Percentiles rank a stretch among this genome's conserved stretches.
Evolutionary conservation across 2,329 filamentous ascomycete species (phyloP).

Genomic region (Mariannaea sp.): DNA sequence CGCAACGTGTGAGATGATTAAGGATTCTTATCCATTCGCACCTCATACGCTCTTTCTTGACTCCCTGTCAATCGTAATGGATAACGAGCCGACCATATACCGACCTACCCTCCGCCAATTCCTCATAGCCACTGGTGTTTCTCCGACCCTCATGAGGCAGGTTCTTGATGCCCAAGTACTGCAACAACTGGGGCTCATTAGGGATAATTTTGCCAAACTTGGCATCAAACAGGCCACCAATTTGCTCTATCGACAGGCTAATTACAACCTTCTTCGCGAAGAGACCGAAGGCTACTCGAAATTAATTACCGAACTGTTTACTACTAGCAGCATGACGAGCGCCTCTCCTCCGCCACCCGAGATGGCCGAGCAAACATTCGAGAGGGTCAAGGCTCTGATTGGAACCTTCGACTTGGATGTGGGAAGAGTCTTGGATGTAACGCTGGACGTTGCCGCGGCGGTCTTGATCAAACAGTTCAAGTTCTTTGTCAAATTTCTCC

Average conservation of each 20-base stretch:
- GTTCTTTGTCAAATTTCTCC: slow-evolving; percentile 92
- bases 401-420: slow-evolving; percentile 97
- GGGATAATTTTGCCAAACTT: slow-evolving; percentile 81
- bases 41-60: slow-evolving; percentile 78
- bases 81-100: slow-evolving; percentile 63
- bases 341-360: slow-evolving; percentile 74
- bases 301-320: slow-evolving; percentile 93
- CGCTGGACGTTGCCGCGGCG: slow-evolving; percentile 91
- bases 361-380: slow-evolving; percentile 82
- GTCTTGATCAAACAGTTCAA: slow-evolving; percentile 89
- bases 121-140: slow-evolving; percentile 73
- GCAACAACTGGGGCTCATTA: slow-evolving; percentile 76
- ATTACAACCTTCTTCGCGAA: slow-evolving; percentile 93
- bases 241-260: slow-evolving; percentile 90
- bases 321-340: slow-evolving; percentile 80
- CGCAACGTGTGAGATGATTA: slow-evolving; percentile 55
- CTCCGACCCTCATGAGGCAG: slow-evolving; percentile 73
- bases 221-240: slow-evolving; percentile 92
- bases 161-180: slow-evolving; percentile 81
- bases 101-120: slow-evolving; percentile 65
- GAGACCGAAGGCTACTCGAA: slow-evolving; percentile 98
- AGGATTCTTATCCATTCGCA: slow-evolving; percentile 60
- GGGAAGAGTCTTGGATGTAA: slow-evolving; percentile 90
- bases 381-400: slow-evolving; percentile 90
- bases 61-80: slow-evolving; percentile 77